Evolutionary conservation across 352 stramenopile species (phyloP), one percentile per base, ranked within the genome.

Genomic region (Ophiocytium majus): DNA sequence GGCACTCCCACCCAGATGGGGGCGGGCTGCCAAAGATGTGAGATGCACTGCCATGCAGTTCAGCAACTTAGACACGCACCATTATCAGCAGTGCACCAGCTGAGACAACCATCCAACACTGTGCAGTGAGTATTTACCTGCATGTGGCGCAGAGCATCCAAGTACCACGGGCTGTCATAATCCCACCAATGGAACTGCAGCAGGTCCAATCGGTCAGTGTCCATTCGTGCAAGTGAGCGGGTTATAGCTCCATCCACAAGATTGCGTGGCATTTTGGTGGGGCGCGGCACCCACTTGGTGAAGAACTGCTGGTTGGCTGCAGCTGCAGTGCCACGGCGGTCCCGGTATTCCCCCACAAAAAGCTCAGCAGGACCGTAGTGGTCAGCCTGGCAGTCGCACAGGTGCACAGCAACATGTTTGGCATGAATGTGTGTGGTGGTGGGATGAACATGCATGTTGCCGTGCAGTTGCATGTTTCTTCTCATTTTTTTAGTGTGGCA

Each of bases 151-250:
- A 89, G 76, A 28, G 83, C 86, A 75, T 89, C 82, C 76, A 89
- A 37, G 80, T 89, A 89, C 32, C 90, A 89, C 10, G 80, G 80
- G 9, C 80, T 76, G 50, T 88, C 83, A 84, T 89, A 89, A 10
- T 89, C 81, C 83, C 83, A 89, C 86, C 86, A 89, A 34, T 89
- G 86, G 57, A 89, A 89, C 79, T 86, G 86, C 32, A 89, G 76
- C 32, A 89, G 63, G 71, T 89, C 86, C 32, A 89, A 43, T 0
- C 36, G 76, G 10, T 81, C 71, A 23, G 81, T 86, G 37, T 87
- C 79, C 86, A 90, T 90, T 49, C 86, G 63, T 5, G 64, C 36
- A 10, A 90, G 50, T 17, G 81, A 88, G 0, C 80, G 76, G 0
- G 76, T 76, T 35, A 90, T 89, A 31, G 84, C 84, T n/a, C 43